phyloP scores from a whole-genome alignment of 441 rosid genomes.

The Brassica hybrid region DNA sequence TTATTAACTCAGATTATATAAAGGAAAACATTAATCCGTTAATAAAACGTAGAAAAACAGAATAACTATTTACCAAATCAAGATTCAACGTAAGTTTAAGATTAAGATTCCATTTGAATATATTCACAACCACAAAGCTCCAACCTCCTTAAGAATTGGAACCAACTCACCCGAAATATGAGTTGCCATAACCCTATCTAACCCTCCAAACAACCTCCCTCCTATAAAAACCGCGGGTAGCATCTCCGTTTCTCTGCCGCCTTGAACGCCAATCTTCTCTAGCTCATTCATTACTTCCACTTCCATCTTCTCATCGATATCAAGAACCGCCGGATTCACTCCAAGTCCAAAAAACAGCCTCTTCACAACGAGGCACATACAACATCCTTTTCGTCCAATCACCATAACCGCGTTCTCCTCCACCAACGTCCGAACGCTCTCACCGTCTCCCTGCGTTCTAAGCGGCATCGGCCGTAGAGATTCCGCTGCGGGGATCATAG shows the following conservation, averaged over 20 bases:
- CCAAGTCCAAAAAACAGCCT: slow-evolving; percentile 70
- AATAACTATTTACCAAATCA: too few relatives aligned
- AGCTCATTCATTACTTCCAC: slow-evolving; percentile 48
- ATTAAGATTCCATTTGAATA: too few relatives aligned
- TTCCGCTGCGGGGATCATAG: slow-evolving; percentile 26
- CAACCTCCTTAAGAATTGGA: slow-evolving; percentile 75
- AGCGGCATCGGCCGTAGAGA: slow-evolving; percentile 30
- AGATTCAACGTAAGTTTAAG: too few relatives aligned
- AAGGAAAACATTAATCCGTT: too few relatives aligned
- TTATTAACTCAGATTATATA: not conserved
- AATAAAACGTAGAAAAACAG: too few relatives aligned
- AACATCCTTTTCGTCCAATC: slow-evolving; percentile 74
- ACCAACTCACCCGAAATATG: slow-evolving; percentile 89
- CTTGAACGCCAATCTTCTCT: slow-evolving; percentile 36
- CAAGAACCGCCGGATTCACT: slow-evolving; percentile 71
- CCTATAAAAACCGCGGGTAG: slow-evolving; percentile 82
- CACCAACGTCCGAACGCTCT: slow-evolving; percentile 49
- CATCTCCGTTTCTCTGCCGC: slow-evolving; percentile 36
- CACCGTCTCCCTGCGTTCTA: not conserved
- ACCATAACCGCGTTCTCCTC: slow-evolving; percentile 73
- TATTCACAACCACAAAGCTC: slow-evolving; percentile 82
- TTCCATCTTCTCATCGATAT: slow-evolving; percentile 67
- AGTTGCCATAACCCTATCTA: slow-evolving; percentile 77
- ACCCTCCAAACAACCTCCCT: slow-evolving; percentile 82
- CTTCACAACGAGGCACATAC: slow-evolving; percentile 83